Evolutionary conservation across 2,329 filamentous ascomycete genomes (phyloP).

Genomic region (Lizonia empirigonia): DNA sequence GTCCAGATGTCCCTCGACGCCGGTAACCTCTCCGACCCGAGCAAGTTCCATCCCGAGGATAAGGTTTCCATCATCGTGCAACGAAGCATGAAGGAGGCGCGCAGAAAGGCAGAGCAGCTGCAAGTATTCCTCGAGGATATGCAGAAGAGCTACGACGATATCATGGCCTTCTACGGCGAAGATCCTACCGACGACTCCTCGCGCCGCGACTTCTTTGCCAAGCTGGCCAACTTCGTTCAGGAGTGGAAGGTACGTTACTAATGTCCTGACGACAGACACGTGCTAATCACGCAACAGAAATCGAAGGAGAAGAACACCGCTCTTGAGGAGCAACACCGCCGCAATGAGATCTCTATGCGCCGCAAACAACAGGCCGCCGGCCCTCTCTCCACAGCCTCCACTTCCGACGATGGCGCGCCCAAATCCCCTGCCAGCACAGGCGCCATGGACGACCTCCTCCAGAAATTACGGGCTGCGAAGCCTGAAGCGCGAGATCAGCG

Average conservation of each 20-base stretch:
- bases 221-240: constrained; percentile 84
- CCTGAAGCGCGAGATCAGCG: constrained; percentile 88
- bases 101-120: constrained; percentile 95
- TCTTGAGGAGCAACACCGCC: constrained; percentile 79
- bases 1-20: constrained; percentile 90
- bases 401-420: constrained; percentile 54
- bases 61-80: constrained; percentile 91
- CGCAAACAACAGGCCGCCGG: constrained; percentile 63
- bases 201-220: constrained; percentile 93
- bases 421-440: constrained; percentile 74
- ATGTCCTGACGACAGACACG: neutral
- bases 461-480: constrained; percentile 92
- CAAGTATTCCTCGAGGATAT: constrained; percentile 92
- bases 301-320: constrained; percentile 89
- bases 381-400: constrained; percentile 59
- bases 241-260: constrained; percentile 79
- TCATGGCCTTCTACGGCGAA: constrained; percentile 96
- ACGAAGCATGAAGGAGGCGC: constrained; percentile 92
- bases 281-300: constrained; percentile 59
- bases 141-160: constrained; percentile 88
- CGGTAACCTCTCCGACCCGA: constrained; percentile 92
- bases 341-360: constrained; percentile 91
- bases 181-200: constrained; percentile 90
- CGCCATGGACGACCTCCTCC: constrained; percentile 93
- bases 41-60: constrained; percentile 97